phyloP scores from a whole-genome alignment of 768 basidiomycete species.

The Naganishia friedmannii region DNA sequence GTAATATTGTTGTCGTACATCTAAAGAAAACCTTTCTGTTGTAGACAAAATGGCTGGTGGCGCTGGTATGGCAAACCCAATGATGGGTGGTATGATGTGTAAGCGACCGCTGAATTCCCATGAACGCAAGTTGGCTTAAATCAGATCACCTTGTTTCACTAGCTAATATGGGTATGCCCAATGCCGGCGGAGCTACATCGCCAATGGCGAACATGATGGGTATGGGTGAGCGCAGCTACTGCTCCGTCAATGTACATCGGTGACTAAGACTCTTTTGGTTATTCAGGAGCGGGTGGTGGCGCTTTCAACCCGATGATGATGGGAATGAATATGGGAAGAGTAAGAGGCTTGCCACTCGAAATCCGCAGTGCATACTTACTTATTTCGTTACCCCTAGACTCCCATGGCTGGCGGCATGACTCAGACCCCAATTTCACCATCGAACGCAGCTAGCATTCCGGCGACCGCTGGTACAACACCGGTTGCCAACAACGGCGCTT shows the following conservation, averaged over 20 bases:
- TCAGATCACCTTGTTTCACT: neutral
- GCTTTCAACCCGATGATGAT: slow-evolving; percentile 38
- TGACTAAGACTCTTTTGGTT: neutral
- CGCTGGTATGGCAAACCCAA: slow-evolving; percentile 19
- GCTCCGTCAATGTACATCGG: neutral
- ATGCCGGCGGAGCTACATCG: neutral
- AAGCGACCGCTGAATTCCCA: neutral
- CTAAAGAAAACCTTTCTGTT: neutral
- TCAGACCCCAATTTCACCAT: slow-evolving; percentile 16
- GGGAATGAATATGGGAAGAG: slow-evolving; percentile 48
- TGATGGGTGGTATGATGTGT: slow-evolving; percentile 32
- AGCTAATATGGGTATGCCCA: neutral
- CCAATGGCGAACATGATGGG: slow-evolving; percentile 32
- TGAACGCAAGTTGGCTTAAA: neutral
- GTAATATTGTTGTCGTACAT: neutral
- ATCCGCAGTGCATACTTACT: neutral
- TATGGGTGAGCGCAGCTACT: slow-evolving; percentile 7
- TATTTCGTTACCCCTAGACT: slow-evolving; percentile 6
- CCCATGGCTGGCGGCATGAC: slow-evolving; percentile 20
- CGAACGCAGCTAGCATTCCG: slow-evolving; percentile 4
- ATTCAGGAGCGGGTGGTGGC: slow-evolving; percentile 37
- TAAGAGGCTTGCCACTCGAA: neutral
- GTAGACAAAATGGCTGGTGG: slow-evolving; percentile 14
- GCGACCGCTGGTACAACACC: slow-evolving; percentile 1
- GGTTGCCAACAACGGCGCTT: neutral